Evolutionary conservation across 768 basidiomycete species (phyloP), one percentile per base, ranked within the genome.

Genomic region (Suillus tomentosus): DNA sequence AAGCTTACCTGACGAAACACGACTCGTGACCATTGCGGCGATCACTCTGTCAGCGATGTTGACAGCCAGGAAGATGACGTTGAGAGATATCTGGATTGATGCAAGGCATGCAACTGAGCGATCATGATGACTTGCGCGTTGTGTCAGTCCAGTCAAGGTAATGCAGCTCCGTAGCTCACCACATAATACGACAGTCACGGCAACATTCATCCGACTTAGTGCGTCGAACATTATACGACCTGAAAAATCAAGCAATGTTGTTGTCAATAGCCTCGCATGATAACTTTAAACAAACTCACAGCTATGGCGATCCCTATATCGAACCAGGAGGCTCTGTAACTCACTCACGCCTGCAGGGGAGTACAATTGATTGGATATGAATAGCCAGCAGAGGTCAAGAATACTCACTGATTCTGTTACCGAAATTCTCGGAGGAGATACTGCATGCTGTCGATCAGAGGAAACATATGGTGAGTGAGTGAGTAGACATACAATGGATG

Each of bases 21-120:
- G 27, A 4, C 8, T 17, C 17, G 2, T 53, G 2, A 24, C 14
- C 3, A 53, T 31, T 31, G 51, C 9, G 9, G 9, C 4, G 2
- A 53, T 17, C 15, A 31, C 51, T 31, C 15, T 15, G 7, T 9
- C 3, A 27, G 24, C 27, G 4, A 53, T 17, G 27, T 31, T 17
- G 15, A 53, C 27, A 31, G 17, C 27, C 51, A 53, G 27, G 27
- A 27, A 53, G 15, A 31, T 17, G 8, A 31, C 15, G 2, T 17
- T 5, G 51, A 53, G 51, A 53, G 14, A 53, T 19, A 53, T 53
- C 15, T 53, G 51, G 51, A 53, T 31, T 53, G 51, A 31, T 53
- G 10, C 51, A 53, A 17, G 15, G 51, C 27, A 17, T 27, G 5
- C 17, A 31, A 17, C 17, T 27, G 51, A 31, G 17, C 27, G 4